Evolutionary conservation across 169 alveolate species (phyloP).

Genomic region (Neospora caninum): DNA sequence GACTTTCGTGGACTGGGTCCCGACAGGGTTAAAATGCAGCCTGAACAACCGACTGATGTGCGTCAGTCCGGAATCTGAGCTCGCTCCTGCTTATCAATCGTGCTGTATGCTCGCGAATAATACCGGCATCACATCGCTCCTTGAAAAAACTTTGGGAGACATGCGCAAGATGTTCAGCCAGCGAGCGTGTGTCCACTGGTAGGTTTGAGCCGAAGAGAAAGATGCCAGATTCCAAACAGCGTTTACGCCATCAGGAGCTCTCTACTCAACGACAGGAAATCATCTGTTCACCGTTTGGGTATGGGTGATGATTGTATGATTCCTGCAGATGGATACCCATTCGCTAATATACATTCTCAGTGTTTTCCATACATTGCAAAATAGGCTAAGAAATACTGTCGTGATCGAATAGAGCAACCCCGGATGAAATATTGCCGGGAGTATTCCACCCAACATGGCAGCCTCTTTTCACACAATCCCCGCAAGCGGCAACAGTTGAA

Average conservation of each 20-base stretch:
- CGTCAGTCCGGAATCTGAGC: constrained; percentile 18
- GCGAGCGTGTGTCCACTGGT: constrained; percentile 53
- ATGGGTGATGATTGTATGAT: not conserved
- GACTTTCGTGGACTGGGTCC: constrained; percentile 53
- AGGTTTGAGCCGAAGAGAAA: not conserved
- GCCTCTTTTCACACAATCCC: no score
- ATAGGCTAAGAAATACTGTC: not conserved
- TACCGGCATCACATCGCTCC: constrained; percentile 31
- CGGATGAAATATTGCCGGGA: no score
- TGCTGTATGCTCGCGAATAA: constrained; percentile 58
- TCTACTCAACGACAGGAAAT: not conserved
- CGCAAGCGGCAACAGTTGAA: no score
- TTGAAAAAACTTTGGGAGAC: constrained; percentile 18
- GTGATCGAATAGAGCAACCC: no score
- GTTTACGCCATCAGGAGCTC: not conserved
- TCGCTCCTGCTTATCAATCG: constrained; percentile 41
- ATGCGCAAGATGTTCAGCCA: constrained; percentile 42
- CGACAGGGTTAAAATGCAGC: constrained; percentile 52
- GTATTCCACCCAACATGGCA: no score
- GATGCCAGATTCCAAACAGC: not conserved
- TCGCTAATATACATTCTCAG: not conserved
- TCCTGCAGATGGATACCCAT: not conserved
- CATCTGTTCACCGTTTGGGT: not conserved
- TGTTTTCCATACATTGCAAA: not conserved
- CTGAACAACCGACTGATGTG: constrained; percentile 22